Conservation (phyloP, 441 rosid genomes). For the Arabidopsis lyrata region DNA sequence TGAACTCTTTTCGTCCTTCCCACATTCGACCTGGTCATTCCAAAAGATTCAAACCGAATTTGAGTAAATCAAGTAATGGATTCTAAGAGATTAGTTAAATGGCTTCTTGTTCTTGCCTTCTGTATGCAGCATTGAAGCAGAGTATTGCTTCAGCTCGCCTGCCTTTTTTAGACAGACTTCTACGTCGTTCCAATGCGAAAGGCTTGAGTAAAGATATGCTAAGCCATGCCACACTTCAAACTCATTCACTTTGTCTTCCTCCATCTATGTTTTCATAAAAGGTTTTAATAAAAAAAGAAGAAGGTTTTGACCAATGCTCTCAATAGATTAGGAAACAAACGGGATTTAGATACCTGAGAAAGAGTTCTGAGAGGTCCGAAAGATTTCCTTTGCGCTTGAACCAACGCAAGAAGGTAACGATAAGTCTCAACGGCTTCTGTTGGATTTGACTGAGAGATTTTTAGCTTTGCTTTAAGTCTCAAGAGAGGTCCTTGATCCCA, state of each 20-base stretch:
- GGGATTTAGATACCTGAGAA: constrained; percentile 58
- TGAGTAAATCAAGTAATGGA: constrained; percentile 7
- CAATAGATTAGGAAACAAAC: not conserved
- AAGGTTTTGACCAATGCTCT: not conserved
- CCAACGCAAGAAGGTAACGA: constrained; percentile 86
- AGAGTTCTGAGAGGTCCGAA: constrained; percentile 65
- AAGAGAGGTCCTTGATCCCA: constrained; percentile 92
- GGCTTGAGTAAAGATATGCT: constrained; percentile 81
- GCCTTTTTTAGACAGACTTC: constrained; percentile 85
- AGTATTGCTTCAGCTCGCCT: constrained; percentile 72
- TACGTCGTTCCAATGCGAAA: constrained; percentile 89
- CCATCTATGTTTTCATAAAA: constrained; percentile 44
- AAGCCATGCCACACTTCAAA: constrained; percentile 97
- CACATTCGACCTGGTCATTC: constrained; percentile 64
- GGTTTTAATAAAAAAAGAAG: not conserved
- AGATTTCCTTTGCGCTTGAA: constrained; percentile 90
- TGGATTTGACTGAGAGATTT: constrained; percentile 70
- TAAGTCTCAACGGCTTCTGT: constrained; percentile 86
- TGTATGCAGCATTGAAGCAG: constrained; percentile 72
- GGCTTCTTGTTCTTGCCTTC: constrained; percentile 66
- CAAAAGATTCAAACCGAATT: constrained; percentile 15
- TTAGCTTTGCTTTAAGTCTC: constrained; percentile 84
- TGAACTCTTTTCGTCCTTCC: constrained; percentile 66
- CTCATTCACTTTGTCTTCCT: constrained; percentile 69
- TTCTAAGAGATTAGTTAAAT: not conserved